A percentile compares a stretch with the other conserved stretches of the same genome.
Evolutionary conservation across 2,329 filamentous ascomycete genomes (phyloP).

Genomic region (Fusarium pininemorale): DNA sequence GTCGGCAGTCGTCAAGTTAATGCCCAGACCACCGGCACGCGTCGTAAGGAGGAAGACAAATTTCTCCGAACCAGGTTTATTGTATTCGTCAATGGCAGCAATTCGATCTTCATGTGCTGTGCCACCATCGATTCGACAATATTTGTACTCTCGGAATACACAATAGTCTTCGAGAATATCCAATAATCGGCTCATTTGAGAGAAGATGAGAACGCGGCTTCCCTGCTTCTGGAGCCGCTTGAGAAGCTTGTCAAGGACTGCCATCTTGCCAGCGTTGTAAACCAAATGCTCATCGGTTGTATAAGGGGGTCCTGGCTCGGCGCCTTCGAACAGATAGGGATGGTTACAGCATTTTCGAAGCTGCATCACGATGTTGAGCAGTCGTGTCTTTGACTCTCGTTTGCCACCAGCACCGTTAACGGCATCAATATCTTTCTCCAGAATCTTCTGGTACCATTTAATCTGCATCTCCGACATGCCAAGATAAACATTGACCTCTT

Average conservation of each 20-base stretch:
- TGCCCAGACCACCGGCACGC: constrained; percentile 92
- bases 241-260: constrained; percentile 91
- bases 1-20: constrained; percentile 94
- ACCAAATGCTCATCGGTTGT: constrained; percentile 97
- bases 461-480: constrained; percentile 99
- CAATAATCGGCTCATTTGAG: constrained; percentile 96
- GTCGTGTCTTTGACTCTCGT: constrained; percentile 94
- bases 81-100: constrained; percentile 97
- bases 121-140: constrained; percentile 96
- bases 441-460: constrained; percentile 98
- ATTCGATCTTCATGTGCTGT: constrained; percentile 98
- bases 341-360: constrained; percentile 99
- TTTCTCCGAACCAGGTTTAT: constrained; percentile 93
- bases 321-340: constrained; percentile 96
- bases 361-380: constrained; percentile 99
- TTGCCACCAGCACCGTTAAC: constrained; percentile 97
- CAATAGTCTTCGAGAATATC: constrained; percentile 99
- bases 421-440: constrained; percentile 98
- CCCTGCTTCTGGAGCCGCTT: constrained; percentile 84
- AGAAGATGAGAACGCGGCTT: constrained; percentile 97
- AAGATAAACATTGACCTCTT: constrained; percentile 95
- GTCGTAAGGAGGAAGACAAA: constrained; percentile 97
- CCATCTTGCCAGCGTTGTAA: constrained; percentile 96
- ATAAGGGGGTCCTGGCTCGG: constrained; percentile 95
- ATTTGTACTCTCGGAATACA: constrained; percentile 92